phyloP scores from a whole-genome alignment of 805 yeast genomes.

The Tetrapisispora nanseiensis region DNA sequence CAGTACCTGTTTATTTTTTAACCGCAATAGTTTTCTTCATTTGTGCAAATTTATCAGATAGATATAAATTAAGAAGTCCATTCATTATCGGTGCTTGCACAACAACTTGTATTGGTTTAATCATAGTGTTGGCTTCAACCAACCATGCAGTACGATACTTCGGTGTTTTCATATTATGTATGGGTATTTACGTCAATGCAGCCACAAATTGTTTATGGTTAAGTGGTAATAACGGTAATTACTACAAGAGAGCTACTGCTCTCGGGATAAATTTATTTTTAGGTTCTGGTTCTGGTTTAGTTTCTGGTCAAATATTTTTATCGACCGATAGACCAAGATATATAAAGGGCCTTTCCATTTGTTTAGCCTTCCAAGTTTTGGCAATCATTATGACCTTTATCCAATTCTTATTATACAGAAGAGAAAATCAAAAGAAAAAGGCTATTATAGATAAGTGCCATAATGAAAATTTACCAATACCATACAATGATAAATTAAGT shows the following conservation, averaged over 20 bases:
- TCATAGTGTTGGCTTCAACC: constrained; percentile 27
- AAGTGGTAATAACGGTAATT: constrained; percentile 33
- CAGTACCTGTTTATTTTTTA: constrained; percentile 77
- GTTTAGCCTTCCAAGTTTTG: constrained; percentile 35
- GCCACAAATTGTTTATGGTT: constrained; percentile 33
- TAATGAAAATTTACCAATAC: constrained; percentile 27
- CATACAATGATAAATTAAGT: constrained; percentile 27
- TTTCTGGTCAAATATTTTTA: constrained; percentile 32
- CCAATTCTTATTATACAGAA: constrained; percentile 23
- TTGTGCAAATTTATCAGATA: constrained; percentile 57
- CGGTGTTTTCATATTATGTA: constrained; percentile 32
- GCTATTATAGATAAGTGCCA: constrained; percentile 27
- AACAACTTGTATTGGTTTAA: constrained; percentile 28
- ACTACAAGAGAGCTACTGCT: constrained; percentile 33
- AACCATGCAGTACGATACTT: constrained; percentile 31
- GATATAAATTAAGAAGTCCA: constrained; percentile 35
- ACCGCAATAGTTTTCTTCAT: constrained; percentile 61
- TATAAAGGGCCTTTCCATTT: constrained; percentile 33
- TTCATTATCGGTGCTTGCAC: constrained; percentile 29
- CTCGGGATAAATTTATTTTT: constrained; percentile 31
- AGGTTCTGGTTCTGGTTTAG: constrained; percentile 32
- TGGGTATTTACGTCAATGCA: constrained; percentile 34
- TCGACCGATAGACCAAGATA: constrained; percentile 33
- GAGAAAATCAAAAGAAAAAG: constrained; percentile 32
- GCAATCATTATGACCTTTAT: constrained; percentile 32